These are phyloP conservation scores for Chrysopogon serrulatus DNA, from an alignment of 176 grass and related monocot species.

Conservation along the genomic window DNA sequence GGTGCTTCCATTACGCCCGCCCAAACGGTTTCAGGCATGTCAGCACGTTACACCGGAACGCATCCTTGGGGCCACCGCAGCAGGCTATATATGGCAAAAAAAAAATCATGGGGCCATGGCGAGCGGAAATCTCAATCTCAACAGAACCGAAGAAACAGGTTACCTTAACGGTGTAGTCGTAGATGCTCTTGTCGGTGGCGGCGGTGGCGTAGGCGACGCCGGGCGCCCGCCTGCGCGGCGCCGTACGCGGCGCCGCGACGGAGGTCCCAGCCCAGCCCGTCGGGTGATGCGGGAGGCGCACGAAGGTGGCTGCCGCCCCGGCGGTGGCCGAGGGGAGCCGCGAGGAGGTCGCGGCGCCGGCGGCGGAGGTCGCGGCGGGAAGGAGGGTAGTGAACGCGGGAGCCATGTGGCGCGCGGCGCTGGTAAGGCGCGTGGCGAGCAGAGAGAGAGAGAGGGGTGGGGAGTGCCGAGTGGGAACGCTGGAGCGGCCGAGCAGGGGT, in stretches of 20 bases:
- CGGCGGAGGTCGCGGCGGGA: background rate
- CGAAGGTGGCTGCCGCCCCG: background rate
- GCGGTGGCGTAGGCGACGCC: conserved; percentile 80
- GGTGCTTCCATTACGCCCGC: background rate
- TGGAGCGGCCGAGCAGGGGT: background rate
- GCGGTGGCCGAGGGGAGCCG: conserved; percentile 4
- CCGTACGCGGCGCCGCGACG: background rate
- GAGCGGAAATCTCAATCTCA: background rate
- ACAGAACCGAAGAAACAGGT: background rate
- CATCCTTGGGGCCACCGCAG: background rate
- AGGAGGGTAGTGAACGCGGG: conserved; percentile 20
- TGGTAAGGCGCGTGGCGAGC: conserved; percentile 13
- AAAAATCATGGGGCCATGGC: background rate
- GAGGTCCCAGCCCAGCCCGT: background rate
- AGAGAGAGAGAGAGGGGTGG: background rate
- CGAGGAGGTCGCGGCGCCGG: background rate
- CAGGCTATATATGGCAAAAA: background rate
- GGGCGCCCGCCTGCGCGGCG: conserved; percentile 27
- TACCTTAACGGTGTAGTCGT: conserved; percentile 89
- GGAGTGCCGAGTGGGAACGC: background rate
- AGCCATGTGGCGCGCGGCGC: conserved; percentile 28
- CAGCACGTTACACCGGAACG: background rate
- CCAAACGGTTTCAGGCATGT: background rate
- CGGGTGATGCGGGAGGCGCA: conserved; percentile 9
- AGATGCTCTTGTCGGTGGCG: conserved; percentile 73